Percentiles rank a stretch among this genome's conserved stretches.
Evolutionary conservation across 2,329 filamentous ascomycete species (phyloP).

Genomic region (Chaetomium strumarium): DNA sequence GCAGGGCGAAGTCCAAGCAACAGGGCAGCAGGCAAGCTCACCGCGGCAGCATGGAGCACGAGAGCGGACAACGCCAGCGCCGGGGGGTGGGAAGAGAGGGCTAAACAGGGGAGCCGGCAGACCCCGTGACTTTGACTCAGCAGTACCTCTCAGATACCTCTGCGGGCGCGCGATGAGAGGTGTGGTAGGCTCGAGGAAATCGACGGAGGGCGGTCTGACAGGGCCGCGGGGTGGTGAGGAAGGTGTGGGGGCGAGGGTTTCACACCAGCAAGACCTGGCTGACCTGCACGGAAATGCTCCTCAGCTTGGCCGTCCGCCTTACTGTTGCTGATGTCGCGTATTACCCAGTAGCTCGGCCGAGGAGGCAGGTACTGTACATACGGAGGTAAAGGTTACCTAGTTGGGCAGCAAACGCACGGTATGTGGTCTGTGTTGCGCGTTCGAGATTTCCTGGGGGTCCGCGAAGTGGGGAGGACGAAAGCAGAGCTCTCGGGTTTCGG

Average conservation of each 20-base stretch:
- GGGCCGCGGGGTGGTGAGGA: slow-evolving; percentile 3
- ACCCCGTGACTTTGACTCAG: slow-evolving; percentile 17
- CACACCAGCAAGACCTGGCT: slow-evolving; percentile 4
- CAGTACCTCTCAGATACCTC: slow-evolving; percentile 2
- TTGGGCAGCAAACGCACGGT: slow-evolving; percentile 25
- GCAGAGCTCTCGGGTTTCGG: slow-evolving; percentile 16
- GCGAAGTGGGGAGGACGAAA: slow-evolving; percentile 18
- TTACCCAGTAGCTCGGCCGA: slow-evolving; percentile 13
- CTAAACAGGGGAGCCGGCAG: slow-evolving; percentile 9
- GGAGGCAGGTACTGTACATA: no score
- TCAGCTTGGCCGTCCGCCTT: slow-evolving; percentile 10
- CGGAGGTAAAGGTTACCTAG: slow-evolving; percentile 7
- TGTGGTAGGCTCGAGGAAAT: neutral
- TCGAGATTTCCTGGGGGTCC: slow-evolving; percentile 7
- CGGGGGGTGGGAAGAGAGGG: slow-evolving; percentile 4
- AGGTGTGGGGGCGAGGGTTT: neutral
- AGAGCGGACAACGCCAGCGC: slow-evolving; percentile 14
- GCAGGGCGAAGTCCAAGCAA: slow-evolving; percentile 18
- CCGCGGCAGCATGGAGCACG: slow-evolving; percentile 21
- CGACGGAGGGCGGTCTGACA: slow-evolving; percentile 11
- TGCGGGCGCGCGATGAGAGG: slow-evolving; percentile 1
- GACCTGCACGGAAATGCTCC: slow-evolving; percentile 9
- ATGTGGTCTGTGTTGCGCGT: slow-evolving; percentile 10
- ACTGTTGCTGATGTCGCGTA: slow-evolving; percentile 5
- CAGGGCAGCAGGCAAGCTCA: slow-evolving; percentile 18